Conservation (phyloP, 2,329 filamentous ascomycete species). For the Fusarium sambucinum region DNA sequence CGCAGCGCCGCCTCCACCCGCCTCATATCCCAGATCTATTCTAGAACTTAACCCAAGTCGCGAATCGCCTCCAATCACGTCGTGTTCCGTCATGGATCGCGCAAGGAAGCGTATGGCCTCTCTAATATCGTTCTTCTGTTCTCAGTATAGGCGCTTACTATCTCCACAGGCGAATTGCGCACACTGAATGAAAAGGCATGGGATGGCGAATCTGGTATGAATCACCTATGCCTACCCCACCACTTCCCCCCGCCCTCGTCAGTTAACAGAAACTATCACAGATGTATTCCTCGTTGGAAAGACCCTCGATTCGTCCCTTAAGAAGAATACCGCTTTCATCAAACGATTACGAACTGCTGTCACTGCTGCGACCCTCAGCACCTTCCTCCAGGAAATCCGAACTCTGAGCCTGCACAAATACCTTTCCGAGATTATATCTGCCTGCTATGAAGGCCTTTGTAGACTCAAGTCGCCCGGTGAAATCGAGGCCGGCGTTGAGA, state of each 20-base stretch:
- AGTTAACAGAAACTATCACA: constrained; percentile 53
- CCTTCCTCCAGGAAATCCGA: constrained; percentile 90
- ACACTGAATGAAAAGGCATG: constrained; percentile 88
- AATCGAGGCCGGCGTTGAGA: constrained; percentile 90
- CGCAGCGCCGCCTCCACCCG: constrained; percentile 57
- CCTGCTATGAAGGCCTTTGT: constrained; percentile 93
- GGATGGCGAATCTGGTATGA: constrained; percentile 85
- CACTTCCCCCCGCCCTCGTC: constrained; percentile 28
- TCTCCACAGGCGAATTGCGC: constrained; percentile 82
- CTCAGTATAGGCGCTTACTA: constrained; percentile 30
- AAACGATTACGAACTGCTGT: constrained; percentile 94
- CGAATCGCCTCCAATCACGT: constrained; percentile 43
- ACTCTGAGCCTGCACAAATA: constrained; percentile 95
- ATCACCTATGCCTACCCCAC: constrained; percentile 37
- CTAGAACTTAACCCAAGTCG: constrained; percentile 39
- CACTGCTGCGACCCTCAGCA: constrained; percentile 80
- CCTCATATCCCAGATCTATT: constrained; percentile 26
- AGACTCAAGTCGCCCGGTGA: constrained; percentile 93
- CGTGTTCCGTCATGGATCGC: constrained; percentile 70
- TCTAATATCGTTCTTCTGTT: neutral
- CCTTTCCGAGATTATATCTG: constrained; percentile 95
- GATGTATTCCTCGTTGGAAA: constrained; percentile 82
- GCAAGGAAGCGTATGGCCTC: constrained; percentile 69
- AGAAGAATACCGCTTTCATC: constrained; percentile 98
- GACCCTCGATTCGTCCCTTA: constrained; percentile 92